phyloP scores from a whole-genome alignment of 352 stramenopile genomes.

The Elongisporangium prolatum region DNA sequence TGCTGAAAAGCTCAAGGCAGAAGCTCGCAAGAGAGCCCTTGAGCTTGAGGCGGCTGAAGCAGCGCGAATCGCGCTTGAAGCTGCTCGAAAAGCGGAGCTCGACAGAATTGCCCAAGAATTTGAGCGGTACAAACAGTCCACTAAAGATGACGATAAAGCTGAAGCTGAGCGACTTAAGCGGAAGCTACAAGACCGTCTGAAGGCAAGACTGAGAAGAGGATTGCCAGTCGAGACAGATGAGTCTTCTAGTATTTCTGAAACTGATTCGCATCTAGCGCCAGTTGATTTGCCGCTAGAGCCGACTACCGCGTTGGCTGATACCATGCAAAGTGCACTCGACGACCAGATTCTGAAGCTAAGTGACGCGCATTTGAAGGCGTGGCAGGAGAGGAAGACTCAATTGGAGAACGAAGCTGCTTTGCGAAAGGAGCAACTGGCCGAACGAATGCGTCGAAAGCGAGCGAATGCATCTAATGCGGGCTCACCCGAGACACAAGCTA shows the following conservation, averaged over 20 bases:
- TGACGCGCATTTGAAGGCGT: slow-evolving; percentile 27
- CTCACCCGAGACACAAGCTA: not conserved
- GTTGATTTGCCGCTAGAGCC: not conserved
- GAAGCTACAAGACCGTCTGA: slow-evolving; percentile 2
- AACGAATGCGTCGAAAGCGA: slow-evolving; percentile 32
- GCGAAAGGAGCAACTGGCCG: slow-evolving; percentile 24
- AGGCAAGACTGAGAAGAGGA: not conserved
- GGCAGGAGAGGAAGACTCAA: slow-evolving; percentile 18
- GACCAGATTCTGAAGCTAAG: slow-evolving; percentile 23
- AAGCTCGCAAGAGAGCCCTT: not conserved
- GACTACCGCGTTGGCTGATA: not conserved
- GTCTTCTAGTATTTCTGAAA: not conserved
- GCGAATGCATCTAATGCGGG: not conserved
- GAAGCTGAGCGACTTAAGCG: not conserved
- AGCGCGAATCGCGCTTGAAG: slow-evolving; percentile 17
- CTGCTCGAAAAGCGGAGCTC: slow-evolving; percentile 19
- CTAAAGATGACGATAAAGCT: slow-evolving; percentile 13
- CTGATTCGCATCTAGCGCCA: not conserved
- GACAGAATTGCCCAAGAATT: slow-evolving; percentile 26
- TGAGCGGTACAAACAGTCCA: slow-evolving; percentile 4
- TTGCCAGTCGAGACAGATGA: not conserved
- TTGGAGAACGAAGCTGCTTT: slow-evolving; percentile 24
- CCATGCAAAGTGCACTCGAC: slow-evolving; percentile 9
- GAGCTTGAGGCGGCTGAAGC: slow-evolving; percentile 20
- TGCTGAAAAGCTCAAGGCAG: not conserved